Evolutionary conservation across 2,329 filamentous ascomycete genomes (phyloP), one percentile per base, ranked within the genome.

Genomic region (Blastomyces parvus): DNA sequence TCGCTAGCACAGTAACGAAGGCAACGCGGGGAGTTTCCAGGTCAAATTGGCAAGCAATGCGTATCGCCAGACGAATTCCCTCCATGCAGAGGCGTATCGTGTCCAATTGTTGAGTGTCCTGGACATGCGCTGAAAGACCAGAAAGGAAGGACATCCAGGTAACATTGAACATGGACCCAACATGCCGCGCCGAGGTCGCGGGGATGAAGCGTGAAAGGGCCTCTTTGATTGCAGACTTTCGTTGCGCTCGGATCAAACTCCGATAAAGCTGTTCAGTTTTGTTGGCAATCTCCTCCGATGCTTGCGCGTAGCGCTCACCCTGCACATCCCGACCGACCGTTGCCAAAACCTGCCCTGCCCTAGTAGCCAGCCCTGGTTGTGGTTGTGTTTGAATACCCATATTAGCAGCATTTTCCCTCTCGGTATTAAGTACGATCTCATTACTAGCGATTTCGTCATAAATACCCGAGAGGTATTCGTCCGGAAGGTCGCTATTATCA

Each of bases 121-220:
- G 94, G 74, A 94, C 92, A 69, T 95, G 90, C 60, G 90, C 92
- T 1, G 93, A 97, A 33, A 99, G 83, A 0, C 92, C 92, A 5
- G 93, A 97, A 71, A 99, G 88, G 75, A 97, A 95, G 11, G 93
- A 96, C 93, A 97, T 99, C 94, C 94, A 99, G 0, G 91, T 95
- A 30, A 96, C 91, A 70, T 96, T 92, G 72, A 99, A 97, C 94
- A 99, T 99, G 0, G 94, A 91, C 0, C 94, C 94, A 59, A 97
- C 89, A 74, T 99, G 94, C 70, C 91, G 93, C 74, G 91, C 92
- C 0, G 92, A 97, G 1, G 91, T 94, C 3, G 94, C 94, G 0
- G 91, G 89, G 62, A 99, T 95, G 75, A 94, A 99, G 63, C 80
- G 86, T 77, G 81, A 87, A 70, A 75, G 77, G n/a, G 79, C 86